Conservation (phyloP, 192 early-diverging fungal species). For the Tieghemiomyces parasiticus region DNA sequence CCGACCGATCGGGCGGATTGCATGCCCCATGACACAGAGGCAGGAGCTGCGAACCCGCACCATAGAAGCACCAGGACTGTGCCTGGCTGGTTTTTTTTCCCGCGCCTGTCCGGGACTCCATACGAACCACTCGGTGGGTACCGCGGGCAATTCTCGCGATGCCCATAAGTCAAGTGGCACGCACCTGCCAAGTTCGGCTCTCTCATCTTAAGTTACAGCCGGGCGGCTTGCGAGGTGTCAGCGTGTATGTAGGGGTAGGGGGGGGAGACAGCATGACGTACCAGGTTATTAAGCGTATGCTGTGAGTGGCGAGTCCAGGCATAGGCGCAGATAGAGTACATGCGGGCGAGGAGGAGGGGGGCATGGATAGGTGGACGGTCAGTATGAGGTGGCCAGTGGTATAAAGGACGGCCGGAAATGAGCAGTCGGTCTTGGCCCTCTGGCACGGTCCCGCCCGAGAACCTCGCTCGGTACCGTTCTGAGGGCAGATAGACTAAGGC, state of each 20-base stretch:
- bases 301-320: too few relatives aligned
- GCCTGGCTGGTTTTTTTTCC: too few relatives aligned
- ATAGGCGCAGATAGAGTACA: not conserved
- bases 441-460: not conserved
- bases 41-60: too few relatives aligned
- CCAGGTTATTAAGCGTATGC: constrained; percentile 35
- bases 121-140: not conserved
- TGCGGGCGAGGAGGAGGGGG: not conserved
- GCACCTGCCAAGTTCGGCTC: not conserved
- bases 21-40: not conserved
- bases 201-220: not conserved
- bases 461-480: not conserved
- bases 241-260: too few relatives aligned
- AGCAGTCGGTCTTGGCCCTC: not conserved
- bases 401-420: not conserved
- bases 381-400: not conserved
- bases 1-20: not conserved
- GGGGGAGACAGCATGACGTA: too few relatives aligned
- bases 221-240: not conserved
- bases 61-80: too few relatives aligned
- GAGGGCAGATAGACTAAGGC: too few relatives aligned
- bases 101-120: not conserved
- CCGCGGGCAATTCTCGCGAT: not conserved
- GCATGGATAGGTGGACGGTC: not conserved
- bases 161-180: not conserved